phyloP scores from a whole-genome alignment of 2,329 filamentous ascomycete genomes.

The Penicillium fuscoglaucum region DNA sequence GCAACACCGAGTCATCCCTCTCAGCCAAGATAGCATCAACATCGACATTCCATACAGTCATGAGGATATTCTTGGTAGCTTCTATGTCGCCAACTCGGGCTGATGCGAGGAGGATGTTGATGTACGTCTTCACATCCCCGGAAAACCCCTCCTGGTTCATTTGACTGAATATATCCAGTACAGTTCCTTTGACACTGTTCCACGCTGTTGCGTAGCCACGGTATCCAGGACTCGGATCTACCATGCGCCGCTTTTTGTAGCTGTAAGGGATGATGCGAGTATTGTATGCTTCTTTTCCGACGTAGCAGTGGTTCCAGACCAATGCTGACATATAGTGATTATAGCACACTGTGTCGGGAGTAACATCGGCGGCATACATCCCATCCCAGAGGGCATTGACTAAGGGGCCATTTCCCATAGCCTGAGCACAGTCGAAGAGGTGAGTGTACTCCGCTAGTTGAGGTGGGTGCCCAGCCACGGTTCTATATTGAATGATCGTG shows the following conservation, averaged over 20 bases:
- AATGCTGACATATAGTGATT: constrained; percentile 56
- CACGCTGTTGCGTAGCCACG: constrained; percentile 33
- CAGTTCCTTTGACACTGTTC: constrained; percentile 37
- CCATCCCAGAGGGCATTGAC: constrained; percentile 50
- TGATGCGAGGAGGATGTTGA: constrained; percentile 54
- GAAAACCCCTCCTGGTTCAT: constrained; percentile 49
- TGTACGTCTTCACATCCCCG: constrained; percentile 55
- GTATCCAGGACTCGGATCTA: constrained; percentile 24
- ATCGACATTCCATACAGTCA: constrained; percentile 57
- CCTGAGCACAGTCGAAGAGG: constrained; percentile 54
- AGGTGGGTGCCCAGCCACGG: constrained; percentile 38
- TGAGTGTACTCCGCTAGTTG: constrained; percentile 53
- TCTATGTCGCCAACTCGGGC: constrained; percentile 54
- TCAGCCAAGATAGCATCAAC: constrained; percentile 42
- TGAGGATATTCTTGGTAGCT: constrained; percentile 51
- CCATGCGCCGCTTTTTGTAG: constrained; percentile 33
- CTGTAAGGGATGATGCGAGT: constrained; percentile 36
- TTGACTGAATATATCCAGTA: constrained; percentile 46
- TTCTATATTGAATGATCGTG: constrained; percentile 42
- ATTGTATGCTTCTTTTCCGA: constrained; percentile 43
- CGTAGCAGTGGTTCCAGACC: constrained; percentile 48
- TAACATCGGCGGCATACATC: constrained; percentile 28
- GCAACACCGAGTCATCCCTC: constrained; percentile 34
- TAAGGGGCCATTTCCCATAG: constrained; percentile 44
- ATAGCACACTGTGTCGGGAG: constrained; percentile 54